phyloP scores from a whole-genome alignment of 1,284 basidiomycete species.

The Lignosus rhinocerotis region DNA sequence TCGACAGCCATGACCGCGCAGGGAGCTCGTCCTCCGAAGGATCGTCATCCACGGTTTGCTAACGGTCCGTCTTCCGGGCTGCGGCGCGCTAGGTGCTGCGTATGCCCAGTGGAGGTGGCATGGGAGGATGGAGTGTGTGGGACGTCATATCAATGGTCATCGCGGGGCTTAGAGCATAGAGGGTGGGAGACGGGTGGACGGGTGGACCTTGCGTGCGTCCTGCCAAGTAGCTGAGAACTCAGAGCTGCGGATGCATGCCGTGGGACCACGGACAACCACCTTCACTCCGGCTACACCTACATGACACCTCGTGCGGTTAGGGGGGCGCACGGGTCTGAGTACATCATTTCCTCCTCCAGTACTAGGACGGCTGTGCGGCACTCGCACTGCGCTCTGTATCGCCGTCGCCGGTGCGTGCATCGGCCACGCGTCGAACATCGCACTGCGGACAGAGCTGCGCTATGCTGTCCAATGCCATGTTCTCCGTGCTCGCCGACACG shows the following conservation, averaged over 20 bases:
- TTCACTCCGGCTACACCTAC: background rate
- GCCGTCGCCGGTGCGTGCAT: background rate
- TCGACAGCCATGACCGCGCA: slow-evolving; percentile 10
- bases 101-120: background rate
- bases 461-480: background rate
- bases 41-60: slow-evolving; percentile 22
- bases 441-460: background rate
- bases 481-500: background rate
- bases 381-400: background rate
- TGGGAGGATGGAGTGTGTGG: background rate
- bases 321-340: slow-evolving; percentile 16
- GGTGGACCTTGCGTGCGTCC: background rate
- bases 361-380: slow-evolving; percentile 2
- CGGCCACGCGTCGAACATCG: no score
- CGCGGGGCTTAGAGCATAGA: background rate
- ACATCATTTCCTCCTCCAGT: slow-evolving; percentile 21
- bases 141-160: background rate
- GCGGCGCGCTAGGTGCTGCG: slow-evolving; percentile 13
- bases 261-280: slow-evolving; percentile 8
- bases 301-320: slow-evolving; percentile 12
- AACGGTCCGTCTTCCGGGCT: background rate
- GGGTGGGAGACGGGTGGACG: background rate
- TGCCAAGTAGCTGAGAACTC: background rate
- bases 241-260: slow-evolving; percentile 2
- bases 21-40: slow-evolving; percentile 21